phyloP scores from a whole-genome alignment of 208 protist genomes.

The Trichomonas vaginalis region DNA sequence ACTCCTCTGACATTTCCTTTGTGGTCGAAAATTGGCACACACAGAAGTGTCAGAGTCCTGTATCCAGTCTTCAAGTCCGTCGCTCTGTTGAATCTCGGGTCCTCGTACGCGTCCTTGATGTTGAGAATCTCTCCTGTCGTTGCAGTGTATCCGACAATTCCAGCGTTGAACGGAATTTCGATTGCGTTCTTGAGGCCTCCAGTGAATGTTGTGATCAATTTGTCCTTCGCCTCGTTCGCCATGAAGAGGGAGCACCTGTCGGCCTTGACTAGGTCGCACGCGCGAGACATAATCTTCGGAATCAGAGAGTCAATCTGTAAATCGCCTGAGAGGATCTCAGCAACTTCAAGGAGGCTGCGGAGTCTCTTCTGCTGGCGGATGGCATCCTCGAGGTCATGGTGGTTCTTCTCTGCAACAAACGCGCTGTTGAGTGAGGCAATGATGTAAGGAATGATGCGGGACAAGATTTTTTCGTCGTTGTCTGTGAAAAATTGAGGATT shows the following conservation, averaged over 20 bases:
- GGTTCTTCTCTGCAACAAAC: background rate
- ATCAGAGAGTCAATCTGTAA: background rate
- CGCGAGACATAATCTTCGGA: background rate
- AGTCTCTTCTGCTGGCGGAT: background rate
- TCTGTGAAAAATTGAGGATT: slow-evolving; percentile 8
- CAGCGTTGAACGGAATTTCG: background rate
- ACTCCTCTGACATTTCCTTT: slow-evolving; percentile 33
- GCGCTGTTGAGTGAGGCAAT: background rate
- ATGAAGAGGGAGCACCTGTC: background rate
- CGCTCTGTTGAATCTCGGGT: background rate
- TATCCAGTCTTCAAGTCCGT: background rate
- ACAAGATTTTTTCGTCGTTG: background rate
- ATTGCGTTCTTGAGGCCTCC: background rate
- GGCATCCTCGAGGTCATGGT: background rate
- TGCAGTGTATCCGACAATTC: slow-evolving; percentile 11
- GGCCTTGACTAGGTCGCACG: background rate
- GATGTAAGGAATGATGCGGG: background rate
- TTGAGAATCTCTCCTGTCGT: slow-evolving; percentile 5
- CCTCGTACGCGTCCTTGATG: slow-evolving; percentile 4
- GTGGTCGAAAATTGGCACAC: slow-evolving; percentile 15
- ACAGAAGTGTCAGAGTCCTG: background rate
- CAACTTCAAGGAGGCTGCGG: background rate
- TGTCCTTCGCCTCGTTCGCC: background rate
- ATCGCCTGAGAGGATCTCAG: background rate
- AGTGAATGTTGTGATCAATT: background rate